A percentile compares a stretch with the other conserved stretches of the same genome.
Evolutionary conservation across 2,329 filamentous ascomycete genomes (phyloP).

Genomic region (Fonsecaea erecta): DNA sequence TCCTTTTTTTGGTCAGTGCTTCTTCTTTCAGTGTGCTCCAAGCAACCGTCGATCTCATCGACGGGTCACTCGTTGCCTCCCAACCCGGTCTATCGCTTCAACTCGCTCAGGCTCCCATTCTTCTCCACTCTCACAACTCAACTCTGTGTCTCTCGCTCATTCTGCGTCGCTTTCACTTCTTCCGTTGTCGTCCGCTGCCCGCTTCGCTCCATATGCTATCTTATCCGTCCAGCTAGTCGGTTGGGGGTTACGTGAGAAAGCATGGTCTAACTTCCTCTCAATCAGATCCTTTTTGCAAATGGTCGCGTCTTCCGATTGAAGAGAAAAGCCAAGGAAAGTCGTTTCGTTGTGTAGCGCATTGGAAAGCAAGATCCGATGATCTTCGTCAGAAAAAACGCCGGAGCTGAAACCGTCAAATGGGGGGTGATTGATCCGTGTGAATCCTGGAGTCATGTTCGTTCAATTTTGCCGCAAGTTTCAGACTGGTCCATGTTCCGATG

Average conservation of each 20-base stretch:
- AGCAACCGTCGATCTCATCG: conserved; percentile 15
- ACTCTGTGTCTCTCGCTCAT: not conserved
- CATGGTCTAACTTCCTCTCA: conserved; percentile 5
- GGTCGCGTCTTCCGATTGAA: not conserved
- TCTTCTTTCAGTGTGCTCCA: conserved; percentile 15
- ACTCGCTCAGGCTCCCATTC: conserved; percentile 6
- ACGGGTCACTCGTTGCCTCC: conserved; percentile 17
- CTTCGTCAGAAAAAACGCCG: conserved; percentile 16
- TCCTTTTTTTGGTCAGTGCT: conserved; percentile 13
- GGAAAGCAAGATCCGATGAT: conserved; percentile 15
- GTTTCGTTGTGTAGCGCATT: conserved; percentile 10
- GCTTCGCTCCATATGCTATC: conserved; percentile 13
- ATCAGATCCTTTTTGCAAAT: conserved; percentile 16
- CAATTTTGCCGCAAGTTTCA: conserved; percentile 15
- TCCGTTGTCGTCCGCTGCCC: conserved; percentile 10
- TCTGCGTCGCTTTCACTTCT: conserved; percentile 12
- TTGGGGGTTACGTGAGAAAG: conserved; percentile 20
- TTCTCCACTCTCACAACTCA: conserved; percentile 12
- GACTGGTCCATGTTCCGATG: conserved; percentile 17
- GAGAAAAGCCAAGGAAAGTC: conserved; percentile 8
- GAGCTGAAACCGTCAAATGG: conserved; percentile 11
- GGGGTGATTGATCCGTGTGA: not conserved
- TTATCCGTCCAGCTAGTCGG: conserved; percentile 16
- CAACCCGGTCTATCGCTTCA: conserved; percentile 11
- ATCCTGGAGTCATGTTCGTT: conserved; percentile 17